Conservation (phyloP, 1,284 basidiomycete species). For the Apiotrichum mycotoxinovorans region DNA sequence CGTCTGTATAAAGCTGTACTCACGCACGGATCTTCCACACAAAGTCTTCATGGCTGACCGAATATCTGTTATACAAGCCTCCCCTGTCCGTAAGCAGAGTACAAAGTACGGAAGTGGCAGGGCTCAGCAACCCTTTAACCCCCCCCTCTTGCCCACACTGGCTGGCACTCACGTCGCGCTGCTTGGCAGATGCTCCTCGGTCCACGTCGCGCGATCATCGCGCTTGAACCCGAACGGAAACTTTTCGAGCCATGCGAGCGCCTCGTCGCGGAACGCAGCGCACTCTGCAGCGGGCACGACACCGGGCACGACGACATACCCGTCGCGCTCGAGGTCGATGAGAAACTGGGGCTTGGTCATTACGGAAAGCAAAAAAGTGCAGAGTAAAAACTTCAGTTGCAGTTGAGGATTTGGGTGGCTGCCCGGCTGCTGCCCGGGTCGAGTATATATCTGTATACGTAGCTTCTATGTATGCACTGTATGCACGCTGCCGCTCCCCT, state of each 20-base stretch:
- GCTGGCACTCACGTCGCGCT: conserved; percentile 22
- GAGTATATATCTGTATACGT: no score
- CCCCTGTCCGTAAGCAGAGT: conserved; percentile 8
- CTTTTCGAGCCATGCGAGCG: conserved; percentile 28
- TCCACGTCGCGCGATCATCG: conserved; percentile 38
- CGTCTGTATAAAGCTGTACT: no score
- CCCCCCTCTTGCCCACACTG: background rate
- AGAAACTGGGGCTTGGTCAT: conserved; percentile 25
- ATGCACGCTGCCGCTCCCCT: no score
- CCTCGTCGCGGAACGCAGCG: conserved; percentile 18
- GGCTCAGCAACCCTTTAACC: no score
- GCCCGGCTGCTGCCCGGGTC: no score
- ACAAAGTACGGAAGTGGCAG: no score
- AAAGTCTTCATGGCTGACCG: conserved; percentile 40
- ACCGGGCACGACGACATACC: conserved; percentile 25
- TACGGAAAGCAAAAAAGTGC: background rate
- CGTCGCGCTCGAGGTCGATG: conserved; percentile 24
- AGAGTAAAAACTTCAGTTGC: no score
- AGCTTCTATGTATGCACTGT: no score
- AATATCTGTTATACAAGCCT: conserved; percentile 32
- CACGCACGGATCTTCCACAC: conserved; percentile 40
- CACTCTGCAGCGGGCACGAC: conserved; percentile 17
- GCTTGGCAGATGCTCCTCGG: conserved; percentile 33
- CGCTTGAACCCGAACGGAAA: conserved; percentile 39
- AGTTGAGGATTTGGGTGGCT: no score